phyloP scores from a whole-genome alignment of 495 filamentous ascomycete species.

The Cercophora newfieldiana region DNA sequence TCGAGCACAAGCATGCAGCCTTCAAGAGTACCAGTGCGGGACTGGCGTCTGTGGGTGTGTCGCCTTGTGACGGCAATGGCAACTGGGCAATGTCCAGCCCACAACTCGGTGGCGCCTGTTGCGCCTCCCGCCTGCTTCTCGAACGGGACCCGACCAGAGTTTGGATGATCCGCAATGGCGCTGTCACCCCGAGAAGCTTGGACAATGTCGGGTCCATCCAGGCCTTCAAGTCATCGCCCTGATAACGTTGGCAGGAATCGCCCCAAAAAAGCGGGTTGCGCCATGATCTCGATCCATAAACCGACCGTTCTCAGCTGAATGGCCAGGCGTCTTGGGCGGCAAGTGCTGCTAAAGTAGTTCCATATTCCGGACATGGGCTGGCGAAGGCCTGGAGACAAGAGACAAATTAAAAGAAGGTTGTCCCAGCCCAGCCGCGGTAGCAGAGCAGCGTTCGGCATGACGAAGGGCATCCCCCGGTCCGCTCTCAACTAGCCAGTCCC shows the following conservation, averaged over 20 bases:
- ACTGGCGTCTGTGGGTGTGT: slow-evolving; percentile 15
- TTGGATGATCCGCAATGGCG: slow-evolving; percentile 23
- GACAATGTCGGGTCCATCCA: not conserved
- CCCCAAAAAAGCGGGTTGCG: too few relatives aligned
- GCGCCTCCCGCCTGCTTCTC: slow-evolving; percentile 29
- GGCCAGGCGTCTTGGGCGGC: not conserved
- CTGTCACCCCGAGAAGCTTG: slow-evolving; percentile 7
- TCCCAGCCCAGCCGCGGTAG: slow-evolving; percentile 4
- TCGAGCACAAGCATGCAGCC: slow-evolving; percentile 4
- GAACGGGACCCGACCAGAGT: slow-evolving; percentile 9
- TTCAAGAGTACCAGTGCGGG: slow-evolving; percentile 3
- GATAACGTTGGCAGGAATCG: too few relatives aligned
- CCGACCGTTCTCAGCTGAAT: not conserved
- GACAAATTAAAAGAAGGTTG: slow-evolving; percentile 12
- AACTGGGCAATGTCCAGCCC: slow-evolving; percentile 18
- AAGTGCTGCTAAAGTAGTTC: not conserved
- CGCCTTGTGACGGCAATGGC: slow-evolving; percentile 21
- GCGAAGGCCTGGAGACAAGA: slow-evolving; percentile 8
- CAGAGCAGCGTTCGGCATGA: slow-evolving; percentile 11
- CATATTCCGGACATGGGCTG: slow-evolving; percentile 12
- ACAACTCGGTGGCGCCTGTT: slow-evolving; percentile 21
- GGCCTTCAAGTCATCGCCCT: too few relatives aligned
- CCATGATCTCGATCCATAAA: not conserved
- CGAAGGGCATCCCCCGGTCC: slow-evolving; percentile 10
- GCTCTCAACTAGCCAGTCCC: slow-evolving; percentile 7